A percentile compares a stretch with the other conserved stretches of the same genome.
phyloP scores from a whole-genome alignment of 768 basidiomycete species.

The Suillus placidus region DNA sequence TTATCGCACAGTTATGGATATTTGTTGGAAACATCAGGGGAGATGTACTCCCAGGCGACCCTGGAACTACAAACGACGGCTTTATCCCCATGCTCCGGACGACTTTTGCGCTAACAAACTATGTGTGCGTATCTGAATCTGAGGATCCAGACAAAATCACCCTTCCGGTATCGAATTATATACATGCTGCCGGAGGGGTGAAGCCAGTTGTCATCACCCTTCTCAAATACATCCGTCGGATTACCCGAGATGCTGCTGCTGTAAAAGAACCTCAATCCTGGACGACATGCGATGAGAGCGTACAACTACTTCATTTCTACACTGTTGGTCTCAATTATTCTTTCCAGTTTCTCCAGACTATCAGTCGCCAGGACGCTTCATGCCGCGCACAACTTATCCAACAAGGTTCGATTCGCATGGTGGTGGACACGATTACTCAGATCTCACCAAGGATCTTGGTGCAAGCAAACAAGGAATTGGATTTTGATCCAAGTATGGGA shows the following conservation, averaged over 20 bases:
- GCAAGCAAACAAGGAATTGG: neutral
- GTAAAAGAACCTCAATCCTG: neutral
- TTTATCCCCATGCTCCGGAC: neutral
- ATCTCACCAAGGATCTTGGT: neutral
- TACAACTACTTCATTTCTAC: neutral
- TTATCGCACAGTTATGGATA: neutral
- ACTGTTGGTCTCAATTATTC: neutral
- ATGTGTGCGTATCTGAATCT: neutral
- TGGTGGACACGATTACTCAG: neutral
- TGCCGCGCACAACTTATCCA: neutral
- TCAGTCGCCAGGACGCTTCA: neutral
- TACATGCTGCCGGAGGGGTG: constrained; percentile 1
- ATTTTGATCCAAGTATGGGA: neutral
- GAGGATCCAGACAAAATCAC: neutral
- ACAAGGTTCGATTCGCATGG: neutral
- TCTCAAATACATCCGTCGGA: constrained; percentile 1
- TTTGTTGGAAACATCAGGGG: neutral
- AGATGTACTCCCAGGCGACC: neutral
- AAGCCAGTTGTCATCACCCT: neutral
- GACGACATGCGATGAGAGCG: neutral
- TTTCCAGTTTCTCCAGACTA: neutral
- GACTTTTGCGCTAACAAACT: neutral
- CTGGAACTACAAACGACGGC: neutral
- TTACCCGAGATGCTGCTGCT: neutral
- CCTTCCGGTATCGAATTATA: neutral